phyloP scores from a whole-genome alignment of 2,329 filamentous ascomycete species.

The Berkeleyomyces rouxiae region DNA sequence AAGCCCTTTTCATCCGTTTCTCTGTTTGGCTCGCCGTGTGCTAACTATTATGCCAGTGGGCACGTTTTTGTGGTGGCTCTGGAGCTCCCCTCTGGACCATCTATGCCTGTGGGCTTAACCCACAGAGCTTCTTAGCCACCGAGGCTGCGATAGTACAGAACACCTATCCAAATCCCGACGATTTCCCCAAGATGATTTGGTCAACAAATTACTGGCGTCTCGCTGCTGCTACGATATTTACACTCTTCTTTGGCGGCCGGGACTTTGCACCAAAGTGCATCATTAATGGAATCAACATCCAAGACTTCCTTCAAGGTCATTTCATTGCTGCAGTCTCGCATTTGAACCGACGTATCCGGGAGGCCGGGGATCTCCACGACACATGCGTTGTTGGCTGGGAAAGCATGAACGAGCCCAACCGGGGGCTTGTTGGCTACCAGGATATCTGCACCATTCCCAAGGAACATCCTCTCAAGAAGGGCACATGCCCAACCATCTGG shows the following conservation, averaged over 20 bases:
- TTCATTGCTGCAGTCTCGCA: conserved; percentile 67
- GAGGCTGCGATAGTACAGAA: conserved; percentile 93
- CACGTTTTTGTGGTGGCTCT: conserved; percentile 80
- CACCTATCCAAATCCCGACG: conserved; percentile 66
- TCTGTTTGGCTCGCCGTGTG: neutral
- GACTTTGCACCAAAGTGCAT: conserved; percentile 94
- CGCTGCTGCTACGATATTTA: conserved; percentile 80
- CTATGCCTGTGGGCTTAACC: conserved; percentile 84
- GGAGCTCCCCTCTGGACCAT: conserved; percentile 96
- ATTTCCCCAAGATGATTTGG: conserved; percentile 98
- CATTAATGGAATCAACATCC: conserved; percentile 87
- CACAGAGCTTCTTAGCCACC: conserved; percentile 65
- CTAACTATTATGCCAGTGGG: conserved; percentile 48
- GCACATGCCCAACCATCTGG: conserved; percentile 84
- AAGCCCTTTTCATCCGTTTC: neutral
- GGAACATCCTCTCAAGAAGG: conserved; percentile 82
- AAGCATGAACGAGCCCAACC: conserved; percentile 86
- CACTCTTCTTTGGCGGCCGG: conserved; percentile 76
- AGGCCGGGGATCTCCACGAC: conserved; percentile 76
- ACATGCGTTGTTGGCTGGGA: conserved; percentile 90
- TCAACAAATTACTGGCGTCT: conserved; percentile 89
- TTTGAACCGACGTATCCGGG: conserved; percentile 67
- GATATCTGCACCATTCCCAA: conserved; percentile 69
- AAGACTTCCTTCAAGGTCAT: conserved; percentile 82
- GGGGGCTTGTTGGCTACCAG: conserved; percentile 67